A percentile compares a stretch with the other conserved stretches of the same genome.
These are phyloP conservation scores for Fusarium gaditjirri DNA, from an alignment of 2,329 filamentous ascomycete species.

Conservation along the genomic window DNA sequence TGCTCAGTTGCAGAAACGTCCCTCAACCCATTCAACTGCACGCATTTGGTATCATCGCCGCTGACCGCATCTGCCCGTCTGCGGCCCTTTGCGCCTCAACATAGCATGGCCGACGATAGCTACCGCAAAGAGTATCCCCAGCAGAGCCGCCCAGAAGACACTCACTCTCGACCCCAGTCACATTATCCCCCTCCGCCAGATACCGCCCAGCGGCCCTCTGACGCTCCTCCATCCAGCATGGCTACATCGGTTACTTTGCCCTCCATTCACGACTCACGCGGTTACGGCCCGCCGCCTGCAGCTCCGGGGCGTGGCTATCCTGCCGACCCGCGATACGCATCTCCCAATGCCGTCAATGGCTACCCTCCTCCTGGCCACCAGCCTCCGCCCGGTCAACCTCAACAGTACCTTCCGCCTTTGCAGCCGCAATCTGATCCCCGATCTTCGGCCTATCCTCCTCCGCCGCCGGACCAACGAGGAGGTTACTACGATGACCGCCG, in stretches of 20 bases:
- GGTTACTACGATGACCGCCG: conserved; percentile 52
- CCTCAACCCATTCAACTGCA: conserved; percentile 11
- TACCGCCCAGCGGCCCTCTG: conserved; percentile 49
- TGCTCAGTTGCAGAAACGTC: conserved; percentile 32
- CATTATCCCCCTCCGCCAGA: conserved; percentile 55
- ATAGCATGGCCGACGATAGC: conserved; percentile 55
- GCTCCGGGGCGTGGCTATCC: conserved; percentile 49
- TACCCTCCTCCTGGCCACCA: conserved; percentile 54
- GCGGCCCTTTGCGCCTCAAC: conserved; percentile 43
- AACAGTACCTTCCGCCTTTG: conserved; percentile 52
- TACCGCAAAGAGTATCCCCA: conserved; percentile 52
- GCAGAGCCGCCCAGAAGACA: conserved; percentile 52
- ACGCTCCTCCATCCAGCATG: conserved; percentile 51
- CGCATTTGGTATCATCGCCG: conserved; percentile 24
- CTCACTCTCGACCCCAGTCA: conserved; percentile 55
- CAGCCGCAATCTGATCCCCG: conserved; percentile 52
- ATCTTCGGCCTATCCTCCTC: conserved; percentile 51
- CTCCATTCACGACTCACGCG: conserved; percentile 60
- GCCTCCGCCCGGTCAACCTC: conserved; percentile 43
- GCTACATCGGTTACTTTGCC: conserved; percentile 59
- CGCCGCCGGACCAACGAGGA: conserved; percentile 53
- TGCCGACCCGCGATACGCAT: conserved; percentile 54
- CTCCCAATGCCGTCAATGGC: conserved; percentile 58
- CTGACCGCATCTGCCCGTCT: conserved; percentile 40
- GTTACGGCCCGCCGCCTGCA: conserved; percentile 48